Evolutionary conservation across 306 rosid species (phyloP).

Genomic region (Vicia villosa): DNA sequence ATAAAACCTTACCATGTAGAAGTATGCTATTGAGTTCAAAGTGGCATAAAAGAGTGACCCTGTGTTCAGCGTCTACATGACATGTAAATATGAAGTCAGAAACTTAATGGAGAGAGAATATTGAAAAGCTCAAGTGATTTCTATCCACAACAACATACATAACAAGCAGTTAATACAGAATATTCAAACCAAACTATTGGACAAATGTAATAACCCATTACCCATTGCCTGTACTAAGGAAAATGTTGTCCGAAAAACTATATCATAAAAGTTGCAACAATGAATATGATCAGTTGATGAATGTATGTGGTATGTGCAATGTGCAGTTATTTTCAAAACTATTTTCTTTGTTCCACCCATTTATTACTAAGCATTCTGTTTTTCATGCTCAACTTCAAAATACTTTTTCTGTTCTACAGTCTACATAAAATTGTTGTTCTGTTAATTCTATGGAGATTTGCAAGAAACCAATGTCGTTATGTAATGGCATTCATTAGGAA

Average conservation of each 20-base stretch:
- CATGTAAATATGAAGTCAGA: conserved; percentile 43
- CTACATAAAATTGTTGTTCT: conserved; percentile 5
- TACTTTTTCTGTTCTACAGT: not conserved
- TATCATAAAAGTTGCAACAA: not conserved
- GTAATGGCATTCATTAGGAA: conserved; percentile 20
- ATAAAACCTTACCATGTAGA: conserved; percentile 79
- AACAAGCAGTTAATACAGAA: conserved; percentile 28
- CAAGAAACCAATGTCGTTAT: not conserved
- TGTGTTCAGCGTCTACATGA: conserved; percentile 84
- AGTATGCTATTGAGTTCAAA: conserved; percentile 89
- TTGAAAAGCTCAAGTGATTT: conserved; percentile 13
- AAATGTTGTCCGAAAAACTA: not conserved
- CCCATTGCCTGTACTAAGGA: not conserved
- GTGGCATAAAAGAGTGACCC: conserved; percentile 99
- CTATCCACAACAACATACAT: not conserved
- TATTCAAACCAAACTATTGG: conserved; percentile 17
- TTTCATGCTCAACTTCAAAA: not conserved
- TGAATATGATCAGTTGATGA: not conserved
- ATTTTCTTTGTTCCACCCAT: not conserved
- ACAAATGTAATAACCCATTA: conserved; percentile 3
- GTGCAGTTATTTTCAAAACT: conserved; percentile 8
- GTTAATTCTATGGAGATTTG: conserved; percentile 11
- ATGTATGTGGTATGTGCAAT: not conserved
- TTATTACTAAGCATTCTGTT: not conserved
- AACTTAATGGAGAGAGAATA: conserved; percentile 33